Base-by-base conservation (phyloP, 1,284 basidiomycete species). In the Irpex lacteus region DNA sequence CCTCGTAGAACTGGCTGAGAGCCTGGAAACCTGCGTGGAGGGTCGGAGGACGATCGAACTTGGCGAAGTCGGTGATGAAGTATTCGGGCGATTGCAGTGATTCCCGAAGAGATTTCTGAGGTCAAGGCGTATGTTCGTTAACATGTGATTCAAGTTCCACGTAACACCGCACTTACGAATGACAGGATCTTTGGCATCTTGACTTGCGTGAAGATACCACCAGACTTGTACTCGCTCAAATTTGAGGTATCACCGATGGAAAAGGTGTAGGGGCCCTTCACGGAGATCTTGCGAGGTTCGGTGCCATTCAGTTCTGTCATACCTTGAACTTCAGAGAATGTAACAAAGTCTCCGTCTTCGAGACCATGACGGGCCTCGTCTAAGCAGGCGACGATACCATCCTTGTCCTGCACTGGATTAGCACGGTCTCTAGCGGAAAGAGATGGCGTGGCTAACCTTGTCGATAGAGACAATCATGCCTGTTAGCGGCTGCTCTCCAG, bases 321-420 rank as follows among this genome's bases (percentile, higher is more conserved):
- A 36, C 98, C 98, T 78, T 98, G 92, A 54, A 99, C 87, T 80
- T 99, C 98, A n/a, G 88, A 85, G 80, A 99, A 99, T 3, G 96
- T 96, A 21, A 99, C 97, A 72, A 91, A 98, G 77, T 99, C 95
- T 26, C 98, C 98, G 76, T 99, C 98, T 78, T 98, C 95, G 15
- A 99, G 86, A 36, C 98, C 98, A 75, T 99, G 98, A 65, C 98
- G 87, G 4, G 97, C 94, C 80, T 99, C 98, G 72, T 99, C 98
- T 65, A 98, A 81, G 74, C 96, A 98, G 8, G 98, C 98, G 4
- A 99, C 98, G 15, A 99, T 78, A 19, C 92, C 96, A 61, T 98
- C 95, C 40, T 84, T 80, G 68, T 91, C 90, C 93, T 96, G 65
- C 36, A 55, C 56, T 54, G n/a, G 38, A 44, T 63, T 21, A 53